Evolutionary conservation across 768 basidiomycete genomes (phyloP).

Genomic region (Rhodotorula sphaerocarpa): DNA sequence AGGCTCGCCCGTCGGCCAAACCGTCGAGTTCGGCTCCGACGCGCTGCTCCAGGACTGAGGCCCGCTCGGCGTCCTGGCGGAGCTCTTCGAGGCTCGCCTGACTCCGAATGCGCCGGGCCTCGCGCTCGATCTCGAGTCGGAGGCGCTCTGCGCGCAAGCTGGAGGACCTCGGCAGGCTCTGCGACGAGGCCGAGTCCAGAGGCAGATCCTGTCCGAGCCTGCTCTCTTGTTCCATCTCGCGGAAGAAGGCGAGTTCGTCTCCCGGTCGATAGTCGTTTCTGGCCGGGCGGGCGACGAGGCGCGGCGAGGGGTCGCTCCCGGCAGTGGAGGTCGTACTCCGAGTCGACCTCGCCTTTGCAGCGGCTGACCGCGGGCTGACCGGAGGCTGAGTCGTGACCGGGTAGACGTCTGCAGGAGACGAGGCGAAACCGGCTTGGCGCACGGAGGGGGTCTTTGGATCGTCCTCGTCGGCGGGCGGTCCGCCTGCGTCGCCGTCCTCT

Average conservation of each 20-base stretch:
- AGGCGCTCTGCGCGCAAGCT: conserved; percentile 14
- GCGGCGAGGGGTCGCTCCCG: not conserved
- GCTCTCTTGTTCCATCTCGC: conserved; percentile 12
- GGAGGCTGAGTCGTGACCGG: too few relatives aligned
- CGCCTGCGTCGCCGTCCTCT: not conserved
- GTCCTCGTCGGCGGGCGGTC: conserved; percentile 3
- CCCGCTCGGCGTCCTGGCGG: not conserved
- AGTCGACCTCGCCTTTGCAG: too few relatives aligned
- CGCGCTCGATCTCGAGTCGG: conserved; percentile 29
- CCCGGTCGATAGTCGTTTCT: conserved; percentile 23
- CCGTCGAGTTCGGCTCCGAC: not conserved
- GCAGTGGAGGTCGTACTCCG: conserved; percentile 12
- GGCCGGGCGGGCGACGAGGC: conserved; percentile 25
- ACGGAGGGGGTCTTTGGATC: conserved; percentile 17
- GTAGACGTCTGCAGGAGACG: too few relatives aligned
- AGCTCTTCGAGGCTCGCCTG: conserved; percentile 10
- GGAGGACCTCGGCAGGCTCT: not conserved
- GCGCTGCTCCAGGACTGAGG: not conserved
- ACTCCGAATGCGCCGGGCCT: conserved; percentile 15
- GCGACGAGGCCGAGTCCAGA: not conserved
- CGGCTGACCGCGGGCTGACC: too few relatives aligned
- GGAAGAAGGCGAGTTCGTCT: conserved; percentile 28
- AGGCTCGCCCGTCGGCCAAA: not conserved
- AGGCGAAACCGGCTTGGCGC: conserved; percentile 8
- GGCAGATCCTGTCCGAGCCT: too few relatives aligned